Conservation (phyloP, 306 rosid species). For the Quercus aquifolioides region DNA sequence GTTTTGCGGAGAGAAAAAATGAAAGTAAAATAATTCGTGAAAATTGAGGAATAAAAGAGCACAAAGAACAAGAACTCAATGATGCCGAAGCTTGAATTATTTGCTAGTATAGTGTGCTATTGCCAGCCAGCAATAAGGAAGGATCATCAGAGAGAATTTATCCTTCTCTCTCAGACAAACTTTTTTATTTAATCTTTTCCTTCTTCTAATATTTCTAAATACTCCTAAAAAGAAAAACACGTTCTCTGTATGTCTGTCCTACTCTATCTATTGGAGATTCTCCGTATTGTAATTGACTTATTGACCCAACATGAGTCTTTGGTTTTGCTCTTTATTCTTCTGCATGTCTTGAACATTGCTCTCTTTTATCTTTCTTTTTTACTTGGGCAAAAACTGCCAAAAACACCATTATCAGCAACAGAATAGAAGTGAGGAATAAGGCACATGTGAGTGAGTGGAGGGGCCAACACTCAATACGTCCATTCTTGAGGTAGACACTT, state of each 20-base stretch:
- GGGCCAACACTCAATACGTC: slow-evolving; percentile 53
- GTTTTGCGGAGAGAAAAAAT: too few species aligned
- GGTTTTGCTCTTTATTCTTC: slow-evolving; percentile 7
- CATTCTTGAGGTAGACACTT: slow-evolving; percentile 75
- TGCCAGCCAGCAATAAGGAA: too few species aligned
- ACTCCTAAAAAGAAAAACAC: not conserved
- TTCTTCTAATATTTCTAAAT: too few species aligned
- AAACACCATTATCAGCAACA: not conserved
- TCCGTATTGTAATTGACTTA: not conserved
- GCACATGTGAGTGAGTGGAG: not conserved
- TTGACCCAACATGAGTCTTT: not conserved
- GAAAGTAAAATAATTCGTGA: too few species aligned
- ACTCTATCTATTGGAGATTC: slow-evolving; percentile 5
- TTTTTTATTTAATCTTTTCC: too few species aligned
- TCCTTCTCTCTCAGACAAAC: too few species aligned
- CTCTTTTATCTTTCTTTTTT: not conserved
- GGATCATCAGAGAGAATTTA: too few species aligned
- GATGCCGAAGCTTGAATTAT: too few species aligned
- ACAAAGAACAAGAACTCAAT: too few species aligned
- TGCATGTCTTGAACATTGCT: not conserved
- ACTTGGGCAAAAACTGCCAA: slow-evolving; percentile 3
- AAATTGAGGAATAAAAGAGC: too few species aligned
- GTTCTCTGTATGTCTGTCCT: slow-evolving; percentile 2
- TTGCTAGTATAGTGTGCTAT: too few species aligned
- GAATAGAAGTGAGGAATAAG: not conserved